A percentile compares a stretch with the other conserved stretches of the same genome.
These are phyloP conservation scores for Epichloe uncinata DNA, from an alignment of 2,329 filamentous ascomycete species.

Conservation along the genomic window DNA sequence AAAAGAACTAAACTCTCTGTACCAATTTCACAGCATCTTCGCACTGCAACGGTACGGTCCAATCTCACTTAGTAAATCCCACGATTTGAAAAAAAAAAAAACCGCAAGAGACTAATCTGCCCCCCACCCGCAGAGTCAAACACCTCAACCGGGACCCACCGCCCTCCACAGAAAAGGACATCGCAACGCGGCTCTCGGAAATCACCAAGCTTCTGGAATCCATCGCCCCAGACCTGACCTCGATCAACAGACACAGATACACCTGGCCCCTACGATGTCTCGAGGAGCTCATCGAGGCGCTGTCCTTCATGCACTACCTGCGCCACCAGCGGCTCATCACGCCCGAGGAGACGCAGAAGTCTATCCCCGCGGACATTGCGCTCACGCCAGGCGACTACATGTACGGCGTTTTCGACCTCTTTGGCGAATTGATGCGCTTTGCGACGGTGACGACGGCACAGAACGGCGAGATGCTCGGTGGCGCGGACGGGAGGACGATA, in stretches of 20 bases:
- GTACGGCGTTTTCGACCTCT: conserved; percentile 83
- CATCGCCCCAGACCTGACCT: conserved; percentile 60
- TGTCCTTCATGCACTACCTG: conserved; percentile 82
- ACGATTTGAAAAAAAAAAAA: background rate
- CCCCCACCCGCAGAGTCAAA: conserved; percentile 40
- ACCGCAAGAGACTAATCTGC: background rate
- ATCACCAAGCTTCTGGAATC: conserved; percentile 56
- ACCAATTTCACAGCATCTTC: conserved; percentile 20
- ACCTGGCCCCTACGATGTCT: conserved; percentile 66
- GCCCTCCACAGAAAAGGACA: conserved; percentile 54
- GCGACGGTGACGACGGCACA: conserved; percentile 80
- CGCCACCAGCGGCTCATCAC: conserved; percentile 62
- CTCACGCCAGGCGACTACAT: conserved; percentile 77
- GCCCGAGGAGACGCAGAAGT: conserved; percentile 41
- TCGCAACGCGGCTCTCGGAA: conserved; percentile 52
- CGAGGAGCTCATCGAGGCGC: conserved; percentile 88
- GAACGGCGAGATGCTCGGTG: conserved; percentile 38
- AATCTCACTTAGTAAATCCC: background rate
- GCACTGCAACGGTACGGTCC: conserved; percentile 23
- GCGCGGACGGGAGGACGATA: conserved; percentile 40
- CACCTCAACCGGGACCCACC: conserved; percentile 51
- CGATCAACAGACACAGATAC: conserved; percentile 75
- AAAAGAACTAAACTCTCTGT: too few relatives aligned
- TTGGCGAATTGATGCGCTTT: conserved; percentile 94
- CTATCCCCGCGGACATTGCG: conserved; percentile 39